A percentile compares a stretch with the other conserved stretches of the same genome.
Evolutionary conservation across 768 basidiomycete genomes (phyloP).

Genomic region (Russula ochroleuca): DNA sequence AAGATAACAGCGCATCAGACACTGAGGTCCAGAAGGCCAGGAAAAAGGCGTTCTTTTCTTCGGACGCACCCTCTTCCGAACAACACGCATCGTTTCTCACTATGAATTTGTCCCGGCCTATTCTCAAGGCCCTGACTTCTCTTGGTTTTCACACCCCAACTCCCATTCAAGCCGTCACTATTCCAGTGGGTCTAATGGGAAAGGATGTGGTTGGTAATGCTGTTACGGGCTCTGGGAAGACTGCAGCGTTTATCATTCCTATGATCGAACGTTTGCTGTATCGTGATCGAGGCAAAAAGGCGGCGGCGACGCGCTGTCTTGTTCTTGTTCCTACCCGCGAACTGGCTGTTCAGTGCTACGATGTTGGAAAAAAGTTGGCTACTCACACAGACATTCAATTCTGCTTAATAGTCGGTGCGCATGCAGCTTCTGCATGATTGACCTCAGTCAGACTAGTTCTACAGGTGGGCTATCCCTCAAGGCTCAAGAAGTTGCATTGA

Average conservation of each 20-base stretch:
- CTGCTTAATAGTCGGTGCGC: constrained; percentile 83
- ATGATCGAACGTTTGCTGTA: constrained; percentile 90
- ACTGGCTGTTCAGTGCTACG: constrained; percentile 91
- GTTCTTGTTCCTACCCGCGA: constrained; percentile 94
- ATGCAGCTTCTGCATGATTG: constrained; percentile 4
- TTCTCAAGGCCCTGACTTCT: constrained; percentile 84
- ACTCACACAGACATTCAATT: constrained; percentile 85
- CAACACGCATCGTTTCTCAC: constrained; percentile 77
- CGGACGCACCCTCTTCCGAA: constrained; percentile 42
- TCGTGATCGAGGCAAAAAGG: constrained; percentile 82
- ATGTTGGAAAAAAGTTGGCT: constrained; percentile 82
- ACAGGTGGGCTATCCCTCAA: constrained; percentile 90
- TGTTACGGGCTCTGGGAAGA: constrained; percentile 97
- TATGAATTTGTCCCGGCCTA: constrained; percentile 93
- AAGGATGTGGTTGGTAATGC: constrained; percentile 96
- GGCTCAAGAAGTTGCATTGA: constrained; percentile 80
- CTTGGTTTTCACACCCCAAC: constrained; percentile 83
- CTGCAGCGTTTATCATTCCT: constrained; percentile 94
- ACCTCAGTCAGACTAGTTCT: constrained; percentile 18
- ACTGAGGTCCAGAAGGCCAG: constrained; percentile 58
- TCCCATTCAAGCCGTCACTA: constrained; percentile 91
- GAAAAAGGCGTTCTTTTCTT: constrained; percentile 87
- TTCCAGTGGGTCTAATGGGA: constrained; percentile 89
- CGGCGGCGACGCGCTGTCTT: constrained; percentile 84
- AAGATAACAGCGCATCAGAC: constrained; percentile 58